Conservation (phyloP, 2,329 filamentous ascomycete genomes). For the Curvularia hawaiiensis region DNA sequence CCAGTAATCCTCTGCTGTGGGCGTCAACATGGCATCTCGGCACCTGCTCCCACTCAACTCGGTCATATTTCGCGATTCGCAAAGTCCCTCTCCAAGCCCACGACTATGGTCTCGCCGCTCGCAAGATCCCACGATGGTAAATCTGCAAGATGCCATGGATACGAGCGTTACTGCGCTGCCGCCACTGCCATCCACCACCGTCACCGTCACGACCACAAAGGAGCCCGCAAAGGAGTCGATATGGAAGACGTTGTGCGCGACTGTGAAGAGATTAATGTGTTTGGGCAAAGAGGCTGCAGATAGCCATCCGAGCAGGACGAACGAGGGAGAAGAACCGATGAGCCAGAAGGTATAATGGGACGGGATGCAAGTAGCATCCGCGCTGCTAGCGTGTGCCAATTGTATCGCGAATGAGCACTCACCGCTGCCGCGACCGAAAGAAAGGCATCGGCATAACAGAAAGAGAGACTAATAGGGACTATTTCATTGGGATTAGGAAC, state of each 20-base stretch:
- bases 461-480: neutral
- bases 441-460: neutral
- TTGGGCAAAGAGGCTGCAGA: neutral
- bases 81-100: neutral
- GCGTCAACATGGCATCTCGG: constrained; percentile 7
- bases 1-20: neutral
- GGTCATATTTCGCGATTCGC: constrained; percentile 11
- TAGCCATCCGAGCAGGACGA: neutral
- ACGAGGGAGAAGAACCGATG: neutral
- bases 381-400: constrained; percentile 12
- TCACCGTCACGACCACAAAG: neutral
- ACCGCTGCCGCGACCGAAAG: neutral
- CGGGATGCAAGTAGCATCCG: neutral
- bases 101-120: neutral
- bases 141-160: constrained; percentile 17
- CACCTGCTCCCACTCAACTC: constrained; percentile 18
- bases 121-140: constrained; percentile 7
- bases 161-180: constrained; percentile 21
- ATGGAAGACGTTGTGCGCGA: constrained; percentile 1
- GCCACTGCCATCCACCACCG: neutral
- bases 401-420: neutral
- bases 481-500: neutral
- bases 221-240: neutral
- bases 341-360: neutral
- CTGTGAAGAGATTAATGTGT: neutral